These are phyloP conservation scores for Suhomyces wounanorum DNA, from an alignment of 1,139 yeast genomes.

Conservation along the genomic window DNA sequence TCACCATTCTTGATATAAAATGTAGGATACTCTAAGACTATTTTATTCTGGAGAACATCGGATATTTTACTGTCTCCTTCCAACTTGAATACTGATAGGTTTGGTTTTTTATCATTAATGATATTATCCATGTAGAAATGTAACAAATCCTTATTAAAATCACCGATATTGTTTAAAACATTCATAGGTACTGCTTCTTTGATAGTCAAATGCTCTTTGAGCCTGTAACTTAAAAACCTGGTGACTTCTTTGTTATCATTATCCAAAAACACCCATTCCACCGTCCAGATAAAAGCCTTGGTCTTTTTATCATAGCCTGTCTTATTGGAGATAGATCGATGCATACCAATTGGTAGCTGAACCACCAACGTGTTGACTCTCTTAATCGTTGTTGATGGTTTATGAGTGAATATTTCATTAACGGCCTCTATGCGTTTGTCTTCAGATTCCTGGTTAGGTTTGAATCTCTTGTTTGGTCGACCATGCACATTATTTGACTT, in stretches of 20 bases:
- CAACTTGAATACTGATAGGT: conserved; percentile 27
- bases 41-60: conserved; percentile 52
- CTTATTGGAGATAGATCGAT: conserved; percentile 63
- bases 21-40: conserved; percentile 80
- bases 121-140: conserved; percentile 40
- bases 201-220: conserved; percentile 41
- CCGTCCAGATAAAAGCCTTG: conserved; percentile 72
- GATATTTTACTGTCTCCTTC: conserved; percentile 30
- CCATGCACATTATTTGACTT: conserved; percentile 27
- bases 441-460: conserved; percentile 19
- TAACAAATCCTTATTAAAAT: conserved; percentile 24
- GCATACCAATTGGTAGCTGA: conserved; percentile 74
- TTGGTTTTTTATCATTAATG: conserved; percentile 19
- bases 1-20: conserved; percentile 41
- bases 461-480: conserved; percentile 28
- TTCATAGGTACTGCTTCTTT: conserved; percentile 45
- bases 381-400: conserved; percentile 29
- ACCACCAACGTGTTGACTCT: conserved; percentile 43
- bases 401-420: conserved; percentile 24
- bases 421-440: conserved; percentile 33
- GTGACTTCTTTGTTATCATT: conserved; percentile 23
- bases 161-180: conserved; percentile 23
- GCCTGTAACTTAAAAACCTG: conserved; percentile 47
- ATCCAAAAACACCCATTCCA: conserved; percentile 65
- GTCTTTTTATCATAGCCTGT: conserved; percentile 72